These are phyloP conservation scores for Graphiopsis chlorocephala DNA, from an alignment of 2,329 filamentous ascomycete species.

Conservation along the genomic window DNA sequence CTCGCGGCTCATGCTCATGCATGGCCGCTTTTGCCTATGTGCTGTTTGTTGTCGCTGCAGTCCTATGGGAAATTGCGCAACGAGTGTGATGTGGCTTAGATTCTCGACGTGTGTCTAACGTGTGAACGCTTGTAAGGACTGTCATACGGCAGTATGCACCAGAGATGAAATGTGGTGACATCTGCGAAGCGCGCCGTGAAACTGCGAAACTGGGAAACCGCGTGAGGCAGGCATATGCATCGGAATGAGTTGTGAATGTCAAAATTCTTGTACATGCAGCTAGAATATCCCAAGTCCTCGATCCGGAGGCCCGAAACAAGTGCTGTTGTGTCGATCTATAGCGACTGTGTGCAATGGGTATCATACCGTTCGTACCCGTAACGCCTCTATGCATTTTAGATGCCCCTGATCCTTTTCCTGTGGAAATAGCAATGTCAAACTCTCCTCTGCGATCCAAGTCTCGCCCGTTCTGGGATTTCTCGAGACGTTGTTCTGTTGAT, in stretches of 20 bases:
- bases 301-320: background rate
- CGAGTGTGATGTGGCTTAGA: background rate
- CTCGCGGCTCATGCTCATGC: background rate
- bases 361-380: background rate
- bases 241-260: background rate
- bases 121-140: background rate
- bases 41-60: background rate
- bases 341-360: constrained; percentile 4
- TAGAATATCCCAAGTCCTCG: background rate
- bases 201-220: background rate
- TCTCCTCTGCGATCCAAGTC: background rate
- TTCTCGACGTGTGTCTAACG: background rate
- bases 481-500: background rate
- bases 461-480: background rate
- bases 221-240: background rate
- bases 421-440: background rate
- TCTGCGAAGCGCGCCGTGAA: background rate
- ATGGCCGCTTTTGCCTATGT: background rate
- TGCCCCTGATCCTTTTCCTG: background rate
- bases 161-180: background rate
- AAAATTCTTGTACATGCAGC: background rate
- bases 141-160: background rate
- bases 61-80: background rate
- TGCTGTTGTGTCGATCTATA: background rate
- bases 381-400: constrained; percentile 9